Evolutionary conservation across 108 stramenopile genomes (phyloP).

Genomic region (Cyclotella choctawhatcheeana): DNA sequence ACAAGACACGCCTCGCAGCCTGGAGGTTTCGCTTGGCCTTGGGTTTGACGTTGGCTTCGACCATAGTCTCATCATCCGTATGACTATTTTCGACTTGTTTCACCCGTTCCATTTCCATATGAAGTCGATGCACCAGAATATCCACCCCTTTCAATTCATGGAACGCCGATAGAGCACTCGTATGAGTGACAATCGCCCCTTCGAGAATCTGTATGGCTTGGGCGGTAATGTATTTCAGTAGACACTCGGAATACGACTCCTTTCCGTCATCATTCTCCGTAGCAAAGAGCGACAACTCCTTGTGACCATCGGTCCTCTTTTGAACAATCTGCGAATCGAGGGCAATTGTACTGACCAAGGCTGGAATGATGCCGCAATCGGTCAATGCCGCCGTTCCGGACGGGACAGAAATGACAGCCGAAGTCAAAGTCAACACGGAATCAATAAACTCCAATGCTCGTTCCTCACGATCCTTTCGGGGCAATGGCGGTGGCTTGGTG

Average conservation of each 20-base stretch:
- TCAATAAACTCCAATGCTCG: constrained; percentile 85
- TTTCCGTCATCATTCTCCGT: constrained; percentile 1
- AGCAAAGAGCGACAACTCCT: constrained; percentile 10
- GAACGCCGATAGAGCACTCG: constrained; percentile 84
- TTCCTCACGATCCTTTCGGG: constrained; percentile 56
- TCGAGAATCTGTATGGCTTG: constrained; percentile 94
- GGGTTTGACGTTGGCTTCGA: neutral
- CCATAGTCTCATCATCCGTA: constrained; percentile 21
- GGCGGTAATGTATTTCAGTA: constrained; percentile 73
- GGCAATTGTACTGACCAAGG: constrained; percentile 81
- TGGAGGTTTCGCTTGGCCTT: constrained; percentile 26
- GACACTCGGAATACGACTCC: constrained; percentile 43
- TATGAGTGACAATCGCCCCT: constrained; percentile 86
- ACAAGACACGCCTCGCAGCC: constrained; percentile 70
- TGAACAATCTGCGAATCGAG: constrained; percentile 55
- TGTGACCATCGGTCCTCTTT: constrained; percentile 15
- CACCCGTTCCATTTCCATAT: constrained; percentile 58
- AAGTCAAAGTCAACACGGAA: constrained; percentile 82
- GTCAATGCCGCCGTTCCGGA: constrained; percentile 87
- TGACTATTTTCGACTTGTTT: constrained; percentile 10
- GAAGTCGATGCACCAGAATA: constrained; percentile 67
- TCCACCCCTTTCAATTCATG: constrained; percentile 87
- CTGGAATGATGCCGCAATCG: constrained; percentile 92
- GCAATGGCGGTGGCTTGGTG: constrained; percentile 59
- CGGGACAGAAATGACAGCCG: constrained; percentile 83